Conservation (phyloP, 352 stramenopile genomes). For the Globisporangium yorkense region DNA sequence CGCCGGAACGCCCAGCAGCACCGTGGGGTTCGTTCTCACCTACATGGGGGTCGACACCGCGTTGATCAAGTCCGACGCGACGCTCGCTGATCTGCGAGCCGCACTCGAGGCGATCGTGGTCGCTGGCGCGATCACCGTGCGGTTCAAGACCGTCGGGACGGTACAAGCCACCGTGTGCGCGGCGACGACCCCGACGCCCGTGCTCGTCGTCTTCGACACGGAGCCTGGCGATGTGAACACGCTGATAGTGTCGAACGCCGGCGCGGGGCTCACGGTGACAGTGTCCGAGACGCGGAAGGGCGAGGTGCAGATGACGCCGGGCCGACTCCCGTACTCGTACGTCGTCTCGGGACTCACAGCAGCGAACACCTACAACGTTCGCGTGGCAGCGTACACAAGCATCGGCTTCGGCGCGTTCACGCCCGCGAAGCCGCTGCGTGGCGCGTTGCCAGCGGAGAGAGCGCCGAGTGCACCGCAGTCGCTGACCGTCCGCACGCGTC, state of each 20-base stretch:
- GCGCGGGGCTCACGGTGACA: conserved; percentile 4
- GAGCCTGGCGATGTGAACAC: conserved; percentile 41
- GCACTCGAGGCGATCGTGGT: conserved; percentile 57
- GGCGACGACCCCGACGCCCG: conserved; percentile 14
- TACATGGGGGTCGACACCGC: conserved; percentile 50
- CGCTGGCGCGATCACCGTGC: conserved; percentile 47
- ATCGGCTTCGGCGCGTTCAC: conserved; percentile 87
- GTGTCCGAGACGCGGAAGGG: conserved; percentile 49
- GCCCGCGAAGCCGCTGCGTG: conserved; percentile 25
- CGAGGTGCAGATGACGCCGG: conserved; percentile 44
- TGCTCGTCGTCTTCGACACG: conserved; percentile 58
- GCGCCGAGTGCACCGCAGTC: conserved; percentile 67
- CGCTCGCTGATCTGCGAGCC: conserved; percentile 26
- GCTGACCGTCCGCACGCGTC: conserved; percentile 72
- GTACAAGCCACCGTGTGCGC: conserved; percentile 46
- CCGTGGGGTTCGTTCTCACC: conserved; percentile 51
- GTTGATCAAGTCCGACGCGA: conserved; percentile 32
- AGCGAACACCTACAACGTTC: conserved; percentile 80
- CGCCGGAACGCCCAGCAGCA: conserved; percentile 14
- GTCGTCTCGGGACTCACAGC: conserved; percentile 73
- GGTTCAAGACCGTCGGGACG: conserved; percentile 21
- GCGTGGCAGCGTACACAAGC: conserved; percentile 93
- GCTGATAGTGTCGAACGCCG: conserved; percentile 11
- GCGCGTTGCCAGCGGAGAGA: conserved; percentile 30
- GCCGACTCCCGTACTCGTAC: conserved; percentile 75